Evolutionary conservation across 2,329 filamentous ascomycete species (phyloP).

Genomic region (Paecilomyces niveus): DNA sequence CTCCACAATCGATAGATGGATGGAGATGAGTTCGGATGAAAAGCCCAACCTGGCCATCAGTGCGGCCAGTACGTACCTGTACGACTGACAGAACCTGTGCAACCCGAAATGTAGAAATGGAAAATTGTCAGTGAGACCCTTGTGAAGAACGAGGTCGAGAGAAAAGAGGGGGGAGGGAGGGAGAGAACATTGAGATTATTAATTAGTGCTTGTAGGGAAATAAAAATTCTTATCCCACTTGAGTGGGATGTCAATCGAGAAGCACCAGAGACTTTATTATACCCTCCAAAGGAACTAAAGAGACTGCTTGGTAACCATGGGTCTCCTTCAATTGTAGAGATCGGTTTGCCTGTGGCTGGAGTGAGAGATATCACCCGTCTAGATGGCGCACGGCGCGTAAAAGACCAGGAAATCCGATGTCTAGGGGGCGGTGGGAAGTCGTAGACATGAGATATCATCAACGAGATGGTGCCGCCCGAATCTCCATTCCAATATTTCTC

Average conservation of each 20-base stretch:
- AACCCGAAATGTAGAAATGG: neutral
- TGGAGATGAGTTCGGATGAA: neutral
- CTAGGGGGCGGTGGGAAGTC: neutral
- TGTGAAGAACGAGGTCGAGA: too few species aligned
- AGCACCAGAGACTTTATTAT: neutral
- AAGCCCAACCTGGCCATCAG: neutral
- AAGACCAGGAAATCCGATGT: neutral
- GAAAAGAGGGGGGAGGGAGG: too few species aligned
- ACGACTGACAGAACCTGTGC: neutral
- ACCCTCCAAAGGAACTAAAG: neutral
- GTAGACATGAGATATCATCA: too few species aligned
- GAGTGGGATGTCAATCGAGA: too few species aligned
- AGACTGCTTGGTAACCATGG: neutral
- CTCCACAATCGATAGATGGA: neutral
- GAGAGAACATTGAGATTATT: too few species aligned
- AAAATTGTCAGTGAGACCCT: too few species aligned
- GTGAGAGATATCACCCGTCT: neutral
- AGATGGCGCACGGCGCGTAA: neutral
- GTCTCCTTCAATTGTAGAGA: neutral
- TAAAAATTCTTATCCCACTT: too few species aligned
- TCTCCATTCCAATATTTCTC: too few species aligned
- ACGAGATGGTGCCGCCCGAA: neutral
- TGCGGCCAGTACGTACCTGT: neutral
- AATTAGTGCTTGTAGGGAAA: too few species aligned
- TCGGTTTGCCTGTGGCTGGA: too few species aligned